phyloP scores from a whole-genome alignment of 1,284 basidiomycete genomes.

The Tausonia pullulans region DNA sequence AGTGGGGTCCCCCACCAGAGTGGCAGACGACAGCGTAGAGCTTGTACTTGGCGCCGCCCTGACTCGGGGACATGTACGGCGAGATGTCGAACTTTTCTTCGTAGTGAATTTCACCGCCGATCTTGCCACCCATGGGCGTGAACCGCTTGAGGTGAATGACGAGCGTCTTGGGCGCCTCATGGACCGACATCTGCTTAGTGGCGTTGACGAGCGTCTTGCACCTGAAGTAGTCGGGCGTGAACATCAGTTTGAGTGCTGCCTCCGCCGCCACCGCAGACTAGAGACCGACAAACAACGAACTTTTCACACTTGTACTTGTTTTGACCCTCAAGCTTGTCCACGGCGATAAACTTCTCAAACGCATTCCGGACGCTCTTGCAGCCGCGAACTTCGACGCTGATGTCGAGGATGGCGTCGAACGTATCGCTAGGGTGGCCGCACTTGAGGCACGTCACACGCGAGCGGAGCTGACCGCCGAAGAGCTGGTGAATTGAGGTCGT shows the following conservation, averaged over 20 bases:
- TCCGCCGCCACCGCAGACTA: constrained; percentile 4
- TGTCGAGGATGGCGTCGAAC: constrained; percentile 86
- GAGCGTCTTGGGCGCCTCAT: constrained; percentile 78
- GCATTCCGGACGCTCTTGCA: constrained; percentile 58
- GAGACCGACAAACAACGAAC: constrained; percentile 42
- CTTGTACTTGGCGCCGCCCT: constrained; percentile 63
- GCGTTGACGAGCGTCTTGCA: constrained; percentile 82
- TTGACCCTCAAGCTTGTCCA: constrained; percentile 72
- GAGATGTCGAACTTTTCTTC: constrained; percentile 65
- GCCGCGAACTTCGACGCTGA: constrained; percentile 75
- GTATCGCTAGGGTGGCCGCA: constrained; percentile 90
- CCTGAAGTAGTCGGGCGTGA: constrained; percentile 34
- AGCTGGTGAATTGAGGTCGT: constrained; percentile 90
- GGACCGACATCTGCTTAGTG: constrained; percentile 76
- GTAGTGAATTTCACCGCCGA: constrained; percentile 65
- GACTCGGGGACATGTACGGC: constrained; percentile 68
- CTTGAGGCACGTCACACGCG: constrained; percentile 76
- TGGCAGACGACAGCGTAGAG: constrained; percentile 91
- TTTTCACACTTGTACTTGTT: constrained; percentile 99
- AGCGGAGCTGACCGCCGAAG: constrained; percentile 85
- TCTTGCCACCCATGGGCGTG: constrained; percentile 76
- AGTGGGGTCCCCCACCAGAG: constrained; percentile 82
- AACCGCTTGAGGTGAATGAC: constrained; percentile 98
- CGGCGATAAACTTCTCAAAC: constrained; percentile 66
- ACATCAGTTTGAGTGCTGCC: background rate